phyloP scores from a whole-genome alignment of 83 land plant species.

The Thuja plicata region DNA sequence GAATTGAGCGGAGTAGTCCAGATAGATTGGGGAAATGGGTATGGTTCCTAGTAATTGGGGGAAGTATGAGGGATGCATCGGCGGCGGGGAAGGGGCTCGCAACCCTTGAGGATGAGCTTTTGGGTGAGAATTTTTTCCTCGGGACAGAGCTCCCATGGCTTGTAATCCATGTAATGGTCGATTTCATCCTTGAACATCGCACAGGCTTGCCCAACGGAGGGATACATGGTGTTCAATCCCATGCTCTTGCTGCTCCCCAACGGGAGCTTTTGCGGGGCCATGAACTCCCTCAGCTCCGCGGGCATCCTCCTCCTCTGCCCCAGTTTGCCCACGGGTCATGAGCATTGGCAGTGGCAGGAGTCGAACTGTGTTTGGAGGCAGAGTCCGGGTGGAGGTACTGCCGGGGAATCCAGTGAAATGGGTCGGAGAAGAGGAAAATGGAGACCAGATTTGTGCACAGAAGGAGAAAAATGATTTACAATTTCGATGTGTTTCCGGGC shows the following conservation, averaged over 20 bases:
- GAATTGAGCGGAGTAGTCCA: no score
- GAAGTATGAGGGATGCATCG: no score
- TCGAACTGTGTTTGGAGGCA: no score
- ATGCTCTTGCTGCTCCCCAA: no score
- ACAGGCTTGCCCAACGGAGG: conserved; percentile 79
- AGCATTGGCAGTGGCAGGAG: no score
- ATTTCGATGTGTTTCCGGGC: neutral
- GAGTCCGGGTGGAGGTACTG: conserved; percentile 12
- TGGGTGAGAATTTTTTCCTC: conserved; percentile 63
- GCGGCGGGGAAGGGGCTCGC: conserved; percentile 86
- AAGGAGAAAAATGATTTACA: conserved; percentile 18
- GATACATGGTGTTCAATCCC: no score
- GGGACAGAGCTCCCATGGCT: conserved; percentile 55
- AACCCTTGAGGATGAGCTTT: conserved; percentile 67
- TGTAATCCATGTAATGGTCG: conserved; percentile 62
- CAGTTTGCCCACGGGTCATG: neutral
- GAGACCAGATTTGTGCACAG: conserved; percentile 28
- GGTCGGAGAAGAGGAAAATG: conserved; percentile 22
- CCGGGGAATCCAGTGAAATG: no score
- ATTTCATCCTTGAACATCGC: conserved; percentile 46
- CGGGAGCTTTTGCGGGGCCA: no score
- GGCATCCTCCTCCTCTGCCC: conserved; percentile 22
- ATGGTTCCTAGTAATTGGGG: no score
- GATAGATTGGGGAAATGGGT: no score
- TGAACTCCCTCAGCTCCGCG: no score